Base-by-base conservation (phyloP, 495 filamentous ascomycete species). In the Xylaria scruposa region DNA sequence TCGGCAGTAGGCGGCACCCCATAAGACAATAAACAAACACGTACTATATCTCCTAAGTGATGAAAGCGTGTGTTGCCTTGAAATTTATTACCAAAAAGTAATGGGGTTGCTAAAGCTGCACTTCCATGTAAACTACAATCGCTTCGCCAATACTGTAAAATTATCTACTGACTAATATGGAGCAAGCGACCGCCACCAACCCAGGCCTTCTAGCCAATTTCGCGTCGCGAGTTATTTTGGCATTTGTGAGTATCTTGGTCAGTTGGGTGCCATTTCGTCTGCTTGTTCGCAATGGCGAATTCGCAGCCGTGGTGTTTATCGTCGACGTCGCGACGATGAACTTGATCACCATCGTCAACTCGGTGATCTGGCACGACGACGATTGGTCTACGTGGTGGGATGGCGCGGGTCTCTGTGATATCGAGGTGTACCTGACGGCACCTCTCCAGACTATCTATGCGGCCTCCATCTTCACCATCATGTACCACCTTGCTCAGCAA, bases 361-460 rank as follows among this genome's bases (percentile, higher is more conserved):
- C 92, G 12, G 76, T 96, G 49, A 87, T 97, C 67, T 99, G 96
- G 96, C 88, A 88, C 31, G 88, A 85, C 19, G 90, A 96, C 78
- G 84, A 95, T 73, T 82, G 90, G 49, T 75, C 77, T 0, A 78
- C 74, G 6, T 95, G 92, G 90, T 98, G 87, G 86, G 83, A 87
- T 67, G 96, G 96, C 26, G 76, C 82, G 4, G 91, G 90, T 1
- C 89, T 94, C 71, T 99, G 96, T 77, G 96, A 99, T 80, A 78
- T 98, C 33, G 87, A 97, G 78, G 85, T 88, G 63, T 94, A 94
- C 76, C 61, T 94, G 47, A 67, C 65, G 59, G 82, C 68, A 46
- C 76, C 81, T 24, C 81, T 90, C 69, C 85, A 91, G 62, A 90
- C 88, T 7, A 80, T 85, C 54, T 88, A 87, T 67, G 85, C 92